A percentile compares a stretch with the other conserved stretches of the same genome.
Conservation (phyloP, 1,284 basidiomycete genomes). For the Microbotryomycetes sp. region DNA sequence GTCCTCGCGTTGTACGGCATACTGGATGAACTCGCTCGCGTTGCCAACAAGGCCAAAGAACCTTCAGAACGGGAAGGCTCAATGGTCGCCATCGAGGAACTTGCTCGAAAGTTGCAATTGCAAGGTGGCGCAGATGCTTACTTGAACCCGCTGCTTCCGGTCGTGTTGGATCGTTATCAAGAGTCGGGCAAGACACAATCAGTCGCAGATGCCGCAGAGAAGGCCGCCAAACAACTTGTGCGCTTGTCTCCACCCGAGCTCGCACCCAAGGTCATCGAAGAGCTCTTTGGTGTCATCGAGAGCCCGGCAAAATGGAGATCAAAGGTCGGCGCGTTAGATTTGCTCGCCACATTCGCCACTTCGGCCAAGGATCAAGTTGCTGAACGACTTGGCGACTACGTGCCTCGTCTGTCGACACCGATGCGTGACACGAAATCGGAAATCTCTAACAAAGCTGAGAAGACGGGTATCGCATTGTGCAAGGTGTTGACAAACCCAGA, state of each 20-base stretch:
- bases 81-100: conserved; percentile 51
- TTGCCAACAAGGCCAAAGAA: conserved; percentile 81
- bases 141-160: conserved; percentile 68
- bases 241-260: conserved; percentile 81
- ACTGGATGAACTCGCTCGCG: conserved; percentile 46
- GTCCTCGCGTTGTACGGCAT: conserved; percentile 41
- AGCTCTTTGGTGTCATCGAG: conserved; percentile 66
- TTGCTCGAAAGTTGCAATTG: conserved; percentile 55
- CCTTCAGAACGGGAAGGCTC: conserved; percentile 75
- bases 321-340: conserved; percentile 87
- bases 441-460: conserved; percentile 82
- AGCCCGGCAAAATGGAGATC: conserved; percentile 79
- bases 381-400: conserved; percentile 69
- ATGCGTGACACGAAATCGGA: conserved; percentile 98
- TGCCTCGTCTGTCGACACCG: conserved; percentile 79
- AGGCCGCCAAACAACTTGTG: conserved; percentile 78
- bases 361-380: conserved; percentile 72
- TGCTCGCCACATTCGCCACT: conserved; percentile 38
- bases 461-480: conserved; percentile 90
- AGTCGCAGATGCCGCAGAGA: conserved; percentile 69
- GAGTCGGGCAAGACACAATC: conserved; percentile 72
- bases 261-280: conserved; percentile 60
- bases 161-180: conserved; percentile 78
- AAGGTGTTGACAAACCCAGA: conserved; percentile 90
- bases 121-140: conserved; percentile 71